These are phyloP conservation scores for Fragaria ananassa DNA, from an alignment of 306 rosid genomes.

Conservation along the genomic window DNA sequence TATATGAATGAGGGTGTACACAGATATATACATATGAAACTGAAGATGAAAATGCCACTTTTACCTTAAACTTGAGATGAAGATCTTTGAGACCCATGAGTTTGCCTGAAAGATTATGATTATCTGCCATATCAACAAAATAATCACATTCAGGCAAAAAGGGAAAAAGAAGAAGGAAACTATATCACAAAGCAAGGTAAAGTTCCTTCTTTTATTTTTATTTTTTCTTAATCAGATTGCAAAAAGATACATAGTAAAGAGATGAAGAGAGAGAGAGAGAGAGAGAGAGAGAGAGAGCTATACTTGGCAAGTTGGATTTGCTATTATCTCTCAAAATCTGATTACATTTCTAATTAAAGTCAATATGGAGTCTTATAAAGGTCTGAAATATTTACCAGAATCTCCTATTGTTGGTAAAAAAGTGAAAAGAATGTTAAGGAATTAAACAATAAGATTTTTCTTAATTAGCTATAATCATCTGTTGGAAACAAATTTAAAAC, in stretches of 20 bases:
- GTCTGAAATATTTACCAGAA: neutral
- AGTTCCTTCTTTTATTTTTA: neutral
- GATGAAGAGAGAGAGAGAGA: too few relatives aligned
- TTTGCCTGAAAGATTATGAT: slow-evolving; percentile 18
- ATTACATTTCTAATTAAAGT: slow-evolving; percentile 12
- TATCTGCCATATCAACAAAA: neutral
- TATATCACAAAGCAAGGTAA: neutral
- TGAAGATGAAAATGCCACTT: neutral
- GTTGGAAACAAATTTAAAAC: slow-evolving; percentile 9
- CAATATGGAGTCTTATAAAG: slow-evolving; percentile 13
- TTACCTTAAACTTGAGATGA: slow-evolving; percentile 43
- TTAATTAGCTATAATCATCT: slow-evolving; percentile 20
- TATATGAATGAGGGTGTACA: neutral
- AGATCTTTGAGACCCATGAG: slow-evolving; percentile 40
- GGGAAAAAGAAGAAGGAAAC: neutral
- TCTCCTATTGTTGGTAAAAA: neutral
- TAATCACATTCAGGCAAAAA: slow-evolving; percentile 12
- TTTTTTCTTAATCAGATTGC: neutral
- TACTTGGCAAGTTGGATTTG: neutral
- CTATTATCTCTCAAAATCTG: neutral
- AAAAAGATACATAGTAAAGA: neutral
- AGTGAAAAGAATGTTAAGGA: neutral
- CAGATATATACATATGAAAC: neutral
- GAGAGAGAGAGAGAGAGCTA: neutral
- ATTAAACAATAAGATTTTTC: slow-evolving; percentile 5